Percentiles rank a stretch among this genome's conserved stretches.
Conservation (phyloP, 768 basidiomycete species). For the Flagelloscypha sp. region DNA sequence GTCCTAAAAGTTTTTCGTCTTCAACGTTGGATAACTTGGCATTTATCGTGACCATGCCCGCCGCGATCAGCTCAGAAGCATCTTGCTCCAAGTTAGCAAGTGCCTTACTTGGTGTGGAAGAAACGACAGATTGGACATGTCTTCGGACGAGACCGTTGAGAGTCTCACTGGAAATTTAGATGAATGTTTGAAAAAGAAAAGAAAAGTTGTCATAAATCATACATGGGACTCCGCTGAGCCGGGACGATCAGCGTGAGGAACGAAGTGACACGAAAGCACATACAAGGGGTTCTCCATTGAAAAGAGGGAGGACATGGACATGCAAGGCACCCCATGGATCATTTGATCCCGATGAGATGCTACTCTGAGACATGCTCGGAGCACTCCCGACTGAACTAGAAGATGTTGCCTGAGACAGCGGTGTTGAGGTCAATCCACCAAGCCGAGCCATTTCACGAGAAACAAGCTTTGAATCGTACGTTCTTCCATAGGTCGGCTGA, state of each 20-base stretch:
- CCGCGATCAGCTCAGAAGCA: constrained; percentile 72
- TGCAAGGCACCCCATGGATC: constrained; percentile 84
- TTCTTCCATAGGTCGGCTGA: constrained; percentile 54
- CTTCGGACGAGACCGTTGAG: constrained; percentile 74
- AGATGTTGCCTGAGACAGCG: constrained; percentile 40
- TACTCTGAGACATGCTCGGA: constrained; percentile 32
- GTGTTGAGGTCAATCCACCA: constrained; percentile 49
- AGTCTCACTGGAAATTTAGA: constrained; percentile 54
- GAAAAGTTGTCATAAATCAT: too few relatives aligned
- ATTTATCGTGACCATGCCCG: constrained; percentile 89
- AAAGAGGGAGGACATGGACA: constrained; percentile 82
- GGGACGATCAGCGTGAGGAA: too few relatives aligned
- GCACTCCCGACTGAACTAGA: constrained; percentile 35
- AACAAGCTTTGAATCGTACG: constrained; percentile 74
- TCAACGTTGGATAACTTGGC: constrained; percentile 71
- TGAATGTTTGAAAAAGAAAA: constrained; percentile 8
- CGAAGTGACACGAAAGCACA: constrained; percentile 15
- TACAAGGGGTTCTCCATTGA: constrained; percentile 90
- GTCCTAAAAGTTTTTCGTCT: constrained; percentile 66
- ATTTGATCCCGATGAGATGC: constrained; percentile 33
- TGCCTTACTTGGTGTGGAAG: constrained; percentile 67
- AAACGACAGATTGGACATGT: constrained; percentile 68
- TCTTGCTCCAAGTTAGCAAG: constrained; percentile 69
- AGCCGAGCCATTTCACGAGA: constrained; percentile 82
- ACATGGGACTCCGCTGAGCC: constrained; percentile 8